Base-by-base conservation (phyloP, 2,329 filamentous ascomycete genomes). In the Cucurbitaria berberidis region DNA sequence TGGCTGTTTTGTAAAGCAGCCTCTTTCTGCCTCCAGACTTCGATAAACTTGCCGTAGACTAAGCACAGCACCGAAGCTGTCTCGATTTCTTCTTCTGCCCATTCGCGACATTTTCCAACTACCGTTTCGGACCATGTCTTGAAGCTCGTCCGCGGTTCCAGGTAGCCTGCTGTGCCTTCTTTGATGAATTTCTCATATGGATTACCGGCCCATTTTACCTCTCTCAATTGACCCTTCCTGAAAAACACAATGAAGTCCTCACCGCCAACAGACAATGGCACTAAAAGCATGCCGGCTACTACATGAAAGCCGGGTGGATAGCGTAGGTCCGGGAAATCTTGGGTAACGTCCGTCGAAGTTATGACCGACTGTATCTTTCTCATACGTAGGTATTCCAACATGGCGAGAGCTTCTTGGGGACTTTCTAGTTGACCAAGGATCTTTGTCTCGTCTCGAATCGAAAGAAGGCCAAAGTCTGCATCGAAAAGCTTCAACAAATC, bases 1-100 rank as follows among this genome's bases (percentile, higher is more conserved):
- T 93, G 89, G 62, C 89, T 96, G 68, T 81, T 93, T 64, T 96
- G 89, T 53, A 96, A 70, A 0, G 90, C 90, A 1, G 87, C 88
- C 72, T 96, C 92, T 62, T 96, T 96, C 69, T 96, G 90, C 50
- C 91, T 82, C 92, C 92, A 96, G 1, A 96, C 91, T 67, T 96
- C 90, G 63, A 96, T 96, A 70, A 96, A 96, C 71, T 85, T 88
- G 70, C 89, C 90, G 58, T 96, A 96, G 1, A 96, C 90, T 8
- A 96, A 78, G 67, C 91, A 96, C 2, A 96, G 79, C 0, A 96
- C 90, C 0, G 91, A 90, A 0, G 92, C 91, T 0, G 91, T 96
- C 74, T 96, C 92, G 2, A 96, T 83, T 68, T 96, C 90, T 57
- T 96, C 89, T 67, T 95, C 91, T 0, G 87, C 88, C 92, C 92